Conservation (phyloP, 805 yeast species). For the Starmerella vitae region DNA sequence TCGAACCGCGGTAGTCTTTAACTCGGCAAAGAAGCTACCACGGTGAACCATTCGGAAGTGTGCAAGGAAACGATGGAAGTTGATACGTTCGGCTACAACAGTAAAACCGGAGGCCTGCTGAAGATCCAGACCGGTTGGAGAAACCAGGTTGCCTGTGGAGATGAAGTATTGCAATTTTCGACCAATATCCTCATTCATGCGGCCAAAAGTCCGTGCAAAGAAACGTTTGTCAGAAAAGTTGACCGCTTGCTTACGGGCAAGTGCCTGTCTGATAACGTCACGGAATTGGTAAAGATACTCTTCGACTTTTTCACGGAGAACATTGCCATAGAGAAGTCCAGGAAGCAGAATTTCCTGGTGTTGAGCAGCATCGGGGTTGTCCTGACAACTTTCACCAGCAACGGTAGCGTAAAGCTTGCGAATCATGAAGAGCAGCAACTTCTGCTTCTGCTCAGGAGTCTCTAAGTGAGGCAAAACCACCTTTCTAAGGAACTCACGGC, state of each 20-base stretch:
- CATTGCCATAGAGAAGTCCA: slow-evolving; percentile 94
- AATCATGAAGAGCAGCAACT: slow-evolving; percentile 83
- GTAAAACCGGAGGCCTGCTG: slow-evolving; percentile 98
- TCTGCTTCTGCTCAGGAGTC: slow-evolving; percentile 61
- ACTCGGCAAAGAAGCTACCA: slow-evolving; percentile 97
- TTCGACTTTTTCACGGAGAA: slow-evolving; percentile 88
- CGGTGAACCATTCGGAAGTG: slow-evolving; percentile 99
- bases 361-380: slow-evolving; percentile 98
- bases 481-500: slow-evolving; percentile 64
- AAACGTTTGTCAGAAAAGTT: slow-evolving; percentile 76
- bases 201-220: slow-evolving; percentile 60
- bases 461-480: slow-evolving; percentile 82
- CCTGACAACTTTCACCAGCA: slow-evolving; percentile 93
- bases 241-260: slow-evolving; percentile 63
- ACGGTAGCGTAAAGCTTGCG: slow-evolving; percentile 88
- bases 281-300: slow-evolving; percentile 69
- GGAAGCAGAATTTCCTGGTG: slow-evolving; percentile 94
- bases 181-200: slow-evolving; percentile 88
- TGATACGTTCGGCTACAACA: slow-evolving; percentile 96
- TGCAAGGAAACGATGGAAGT: slow-evolving; percentile 91
- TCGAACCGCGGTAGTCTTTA: slow-evolving; percentile 94
- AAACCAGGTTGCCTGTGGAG: slow-evolving; percentile 92
- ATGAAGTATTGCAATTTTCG: slow-evolving; percentile 85
- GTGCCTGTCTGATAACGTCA: slow-evolving; percentile 63
- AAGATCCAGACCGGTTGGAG: slow-evolving; percentile 92